Percentiles rank a stretch among this genome's conserved stretches.
These are phyloP conservation scores for Sporisorium iseilematis-ciliati DNA, from an alignment of 1,284 basidiomycete genomes.

Conservation along the genomic window DNA sequence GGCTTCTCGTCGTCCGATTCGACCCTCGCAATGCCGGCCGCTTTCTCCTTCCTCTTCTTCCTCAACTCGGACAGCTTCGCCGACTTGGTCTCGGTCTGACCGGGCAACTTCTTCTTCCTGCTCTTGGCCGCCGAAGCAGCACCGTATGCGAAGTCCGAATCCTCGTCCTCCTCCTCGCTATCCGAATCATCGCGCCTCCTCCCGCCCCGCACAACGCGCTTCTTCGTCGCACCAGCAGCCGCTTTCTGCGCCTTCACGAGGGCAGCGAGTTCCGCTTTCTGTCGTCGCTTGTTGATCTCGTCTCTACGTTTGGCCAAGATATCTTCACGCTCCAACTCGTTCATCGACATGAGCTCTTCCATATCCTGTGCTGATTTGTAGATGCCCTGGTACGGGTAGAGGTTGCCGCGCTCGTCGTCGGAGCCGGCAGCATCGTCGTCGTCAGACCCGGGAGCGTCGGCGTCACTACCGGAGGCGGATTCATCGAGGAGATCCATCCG, in stretches of 20 bases:
- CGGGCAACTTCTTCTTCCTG: constrained; percentile 79
- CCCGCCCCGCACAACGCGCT: constrained; percentile 20
- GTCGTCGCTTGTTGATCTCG: constrained; percentile 81
- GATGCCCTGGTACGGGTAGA: constrained; percentile 88
- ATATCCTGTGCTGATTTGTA: constrained; percentile 86
- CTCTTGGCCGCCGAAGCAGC: constrained; percentile 81
- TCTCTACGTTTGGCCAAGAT: constrained; percentile 84
- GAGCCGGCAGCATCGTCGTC: constrained; percentile 21
- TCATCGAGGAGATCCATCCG: constrained; percentile 63
- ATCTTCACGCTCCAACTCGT: constrained; percentile 88
- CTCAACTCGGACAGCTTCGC: constrained; percentile 59
- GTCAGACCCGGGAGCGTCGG: constrained; percentile 22
- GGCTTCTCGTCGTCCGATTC: constrained; percentile 47
- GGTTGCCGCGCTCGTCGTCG: constrained; percentile 16
- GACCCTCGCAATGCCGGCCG: constrained; percentile 22
- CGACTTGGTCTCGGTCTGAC: constrained; percentile 50
- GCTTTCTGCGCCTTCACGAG: constrained; percentile 79
- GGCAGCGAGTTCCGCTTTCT: constrained; percentile 80
- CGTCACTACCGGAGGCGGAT: constrained; percentile 41
- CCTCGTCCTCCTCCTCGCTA: constrained; percentile 76
- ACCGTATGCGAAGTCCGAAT: constrained; percentile 32
- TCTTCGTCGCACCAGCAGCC: constrained; percentile 50
- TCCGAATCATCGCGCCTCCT: constrained; percentile 24
- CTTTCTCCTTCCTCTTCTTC: constrained; percentile 54
- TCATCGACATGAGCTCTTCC: constrained; percentile 80